Evolutionary conservation across 73 alveolate genomes (phyloP).

Genomic region (Symbiodinium natans): DNA sequence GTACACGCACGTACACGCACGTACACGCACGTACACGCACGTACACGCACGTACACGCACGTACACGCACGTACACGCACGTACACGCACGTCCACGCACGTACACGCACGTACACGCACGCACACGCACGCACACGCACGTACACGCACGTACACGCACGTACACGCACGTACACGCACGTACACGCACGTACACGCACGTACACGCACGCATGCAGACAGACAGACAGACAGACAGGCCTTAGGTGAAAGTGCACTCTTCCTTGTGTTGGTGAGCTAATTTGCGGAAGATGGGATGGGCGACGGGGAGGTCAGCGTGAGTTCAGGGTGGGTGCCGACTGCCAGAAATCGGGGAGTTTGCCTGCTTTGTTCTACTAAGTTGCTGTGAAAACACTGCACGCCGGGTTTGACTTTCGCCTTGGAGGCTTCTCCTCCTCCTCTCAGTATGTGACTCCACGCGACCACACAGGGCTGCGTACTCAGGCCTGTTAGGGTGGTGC

Average conservation of each 20-base stretch:
- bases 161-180: not conserved
- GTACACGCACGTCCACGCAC: no score
- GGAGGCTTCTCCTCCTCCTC: not conserved
- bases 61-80: not conserved
- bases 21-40: not conserved
- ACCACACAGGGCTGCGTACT: not conserved
- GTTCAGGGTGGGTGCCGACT: no score
- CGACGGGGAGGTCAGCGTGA: no score
- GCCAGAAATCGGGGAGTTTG: no score
- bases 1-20: not conserved
- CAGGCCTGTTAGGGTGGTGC: no score
- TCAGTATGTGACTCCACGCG: not conserved
- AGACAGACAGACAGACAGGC: not conserved
- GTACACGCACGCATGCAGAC: no score
- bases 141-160: not conserved
- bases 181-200: not conserved
- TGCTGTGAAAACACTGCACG: no score
- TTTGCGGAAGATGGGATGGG: no score
- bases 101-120: not conserved
- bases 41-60: not conserved
- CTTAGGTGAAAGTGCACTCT: not conserved
- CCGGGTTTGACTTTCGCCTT: no score
- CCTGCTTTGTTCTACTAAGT: no score
- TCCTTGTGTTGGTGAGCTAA: no score
- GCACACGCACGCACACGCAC: not conserved